Conservation (phyloP, 2,329 filamentous ascomycete species). For the Neophaeococcomyces aloes region DNA sequence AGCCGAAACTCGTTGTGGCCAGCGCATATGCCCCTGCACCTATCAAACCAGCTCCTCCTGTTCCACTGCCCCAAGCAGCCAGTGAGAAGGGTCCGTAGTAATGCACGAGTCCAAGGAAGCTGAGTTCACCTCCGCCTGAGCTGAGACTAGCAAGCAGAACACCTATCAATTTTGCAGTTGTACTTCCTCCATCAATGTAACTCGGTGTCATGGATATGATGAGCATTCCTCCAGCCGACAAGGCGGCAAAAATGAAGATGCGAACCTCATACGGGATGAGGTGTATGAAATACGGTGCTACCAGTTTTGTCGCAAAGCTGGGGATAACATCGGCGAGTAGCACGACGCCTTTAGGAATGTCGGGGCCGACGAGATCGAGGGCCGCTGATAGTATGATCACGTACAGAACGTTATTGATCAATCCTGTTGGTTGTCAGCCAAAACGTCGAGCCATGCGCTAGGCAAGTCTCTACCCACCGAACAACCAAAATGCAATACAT, state of each 20-base stretch:
- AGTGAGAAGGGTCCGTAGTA: conserved; percentile 83
- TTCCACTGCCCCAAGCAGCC: conserved; percentile 85
- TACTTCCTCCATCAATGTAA: conserved; percentile 46
- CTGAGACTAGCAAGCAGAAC: conserved; percentile 77
- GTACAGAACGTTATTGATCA: conserved; percentile 97
- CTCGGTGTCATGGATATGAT: conserved; percentile 70
- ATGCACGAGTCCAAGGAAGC: conserved; percentile 82
- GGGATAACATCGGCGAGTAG: conserved; percentile 88
- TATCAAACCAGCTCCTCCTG: conserved; percentile 75
- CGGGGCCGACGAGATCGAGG: conserved; percentile 81
- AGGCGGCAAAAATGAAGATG: conserved; percentile 59
- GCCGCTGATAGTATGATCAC: conserved; percentile 93
- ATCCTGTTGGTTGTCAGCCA: conserved; percentile 40
- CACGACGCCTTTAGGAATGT: conserved; percentile 80
- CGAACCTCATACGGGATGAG: conserved; percentile 68
- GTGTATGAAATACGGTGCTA: conserved; percentile 91
- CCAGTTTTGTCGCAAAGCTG: conserved; percentile 75
- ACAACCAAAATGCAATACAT: conserved; percentile 79
- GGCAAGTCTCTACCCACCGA: conserved; percentile 49
- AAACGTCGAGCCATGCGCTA: background rate
- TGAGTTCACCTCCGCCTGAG: conserved; percentile 78
- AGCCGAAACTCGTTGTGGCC: conserved; percentile 66
- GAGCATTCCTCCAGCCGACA: conserved; percentile 80
- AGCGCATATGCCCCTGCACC: conserved; percentile 82
- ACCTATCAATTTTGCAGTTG: conserved; percentile 67